These are phyloP conservation scores for Podospora bellae-mahoneyi DNA, from an alignment of 495 filamentous ascomycete genomes.

Conservation along the genomic window DNA sequence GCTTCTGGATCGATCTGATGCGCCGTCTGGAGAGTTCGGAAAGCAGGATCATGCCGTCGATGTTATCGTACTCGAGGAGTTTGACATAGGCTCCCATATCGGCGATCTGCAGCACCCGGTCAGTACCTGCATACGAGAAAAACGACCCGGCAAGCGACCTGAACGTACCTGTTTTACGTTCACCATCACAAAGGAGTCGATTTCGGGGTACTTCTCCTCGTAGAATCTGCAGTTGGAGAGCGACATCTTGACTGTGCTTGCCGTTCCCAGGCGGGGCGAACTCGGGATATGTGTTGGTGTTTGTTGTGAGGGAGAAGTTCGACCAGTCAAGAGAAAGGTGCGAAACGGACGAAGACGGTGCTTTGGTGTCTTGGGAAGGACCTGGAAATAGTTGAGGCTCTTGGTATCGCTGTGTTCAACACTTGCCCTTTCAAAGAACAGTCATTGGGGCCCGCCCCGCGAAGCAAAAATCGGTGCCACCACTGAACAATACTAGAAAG, in stretches of 20 bases:
- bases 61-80: conserved; percentile 98
- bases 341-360: background rate
- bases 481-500: conserved; percentile 15
- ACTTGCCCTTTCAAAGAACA: conserved; percentile 20
- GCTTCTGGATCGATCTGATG: conserved; percentile 97
- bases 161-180: conserved; percentile 83
- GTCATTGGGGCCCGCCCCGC: conserved; percentile 23
- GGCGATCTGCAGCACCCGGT: conserved; percentile 65
- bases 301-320: conserved; percentile 1
- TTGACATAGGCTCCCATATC: conserved; percentile 99
- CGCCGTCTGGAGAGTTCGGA: conserved; percentile 93
- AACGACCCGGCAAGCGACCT: background rate
- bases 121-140: conserved; percentile 10
- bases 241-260: conserved; percentile 64
- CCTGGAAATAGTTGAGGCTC: background rate
- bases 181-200: conserved; percentile 99
- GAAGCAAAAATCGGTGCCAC: conserved; percentile 28
- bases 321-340: background rate
- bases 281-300: conserved; percentile 14
- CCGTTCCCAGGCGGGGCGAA: conserved; percentile 29
- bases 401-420: background rate
- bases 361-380: background rate
- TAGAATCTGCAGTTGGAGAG: conserved; percentile 98
- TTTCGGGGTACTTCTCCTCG: conserved; percentile 86
- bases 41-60: conserved; percentile 98